These are phyloP conservation scores for Xanthoparmelia taractica DNA, from an alignment of 495 filamentous ascomycete species.

Conservation along the genomic window DNA sequence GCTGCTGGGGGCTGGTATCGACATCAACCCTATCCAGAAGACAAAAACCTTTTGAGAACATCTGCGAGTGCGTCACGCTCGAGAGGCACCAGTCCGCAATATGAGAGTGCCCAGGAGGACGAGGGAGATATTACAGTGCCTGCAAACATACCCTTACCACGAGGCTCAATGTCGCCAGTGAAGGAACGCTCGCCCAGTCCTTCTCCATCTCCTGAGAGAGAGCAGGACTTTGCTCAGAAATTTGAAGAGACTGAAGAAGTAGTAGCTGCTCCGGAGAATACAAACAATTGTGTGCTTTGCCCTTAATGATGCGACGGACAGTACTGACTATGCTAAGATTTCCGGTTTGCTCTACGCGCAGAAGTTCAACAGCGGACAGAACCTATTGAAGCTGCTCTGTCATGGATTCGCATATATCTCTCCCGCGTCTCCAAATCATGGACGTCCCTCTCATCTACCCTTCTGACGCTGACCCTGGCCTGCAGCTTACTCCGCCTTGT, in stretches of 20 bases:
- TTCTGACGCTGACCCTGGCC: slow-evolving; percentile 50
- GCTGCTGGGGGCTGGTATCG: slow-evolving; percentile 55
- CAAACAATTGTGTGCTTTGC: slow-evolving; percentile 48
- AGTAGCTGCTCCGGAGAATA: slow-evolving; percentile 33
- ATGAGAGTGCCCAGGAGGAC: slow-evolving; percentile 39
- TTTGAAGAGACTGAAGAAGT: slow-evolving; percentile 32
- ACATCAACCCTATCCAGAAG: slow-evolving; percentile 44
- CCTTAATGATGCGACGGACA: not conserved
- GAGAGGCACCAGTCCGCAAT: slow-evolving; percentile 47
- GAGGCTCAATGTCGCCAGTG: slow-evolving; percentile 43
- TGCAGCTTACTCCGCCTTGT: slow-evolving; percentile 55
- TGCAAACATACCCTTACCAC: slow-evolving; percentile 50
- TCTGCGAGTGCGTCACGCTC: slow-evolving; percentile 45
- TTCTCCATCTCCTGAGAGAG: slow-evolving; percentile 28
- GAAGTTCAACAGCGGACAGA: slow-evolving; percentile 83
- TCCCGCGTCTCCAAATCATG: slow-evolving; percentile 55
- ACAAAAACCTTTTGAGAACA: slow-evolving; percentile 36
- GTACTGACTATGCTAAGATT: slow-evolving; percentile 48
- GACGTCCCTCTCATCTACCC: slow-evolving; percentile 50
- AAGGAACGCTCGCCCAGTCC: slow-evolving; percentile 49
- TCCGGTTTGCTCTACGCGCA: slow-evolving; percentile 75
- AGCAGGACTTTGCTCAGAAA: slow-evolving; percentile 21
- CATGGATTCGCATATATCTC: slow-evolving; percentile 51
- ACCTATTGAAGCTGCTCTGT: slow-evolving; percentile 67
- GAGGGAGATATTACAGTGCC: slow-evolving; percentile 48